Base-by-base conservation (phyloP, 495 filamentous ascomycete genomes). In the Penicillium lagena region DNA sequence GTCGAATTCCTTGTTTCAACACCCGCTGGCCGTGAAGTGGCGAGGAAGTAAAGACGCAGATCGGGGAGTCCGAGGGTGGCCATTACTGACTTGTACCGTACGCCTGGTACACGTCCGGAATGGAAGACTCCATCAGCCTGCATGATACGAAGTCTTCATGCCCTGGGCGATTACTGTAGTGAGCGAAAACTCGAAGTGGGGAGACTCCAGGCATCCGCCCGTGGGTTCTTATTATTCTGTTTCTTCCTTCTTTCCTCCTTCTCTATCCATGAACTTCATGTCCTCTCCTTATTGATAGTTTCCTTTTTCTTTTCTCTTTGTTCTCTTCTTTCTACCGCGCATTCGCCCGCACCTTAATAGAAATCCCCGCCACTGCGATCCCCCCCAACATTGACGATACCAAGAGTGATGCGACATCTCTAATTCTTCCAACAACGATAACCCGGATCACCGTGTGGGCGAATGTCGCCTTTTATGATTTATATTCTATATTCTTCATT, bases 321-420 rank as follows among this genome's bases (percentile, higher is more conserved):
- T 69, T 54, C 63, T 60, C 58, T 66, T 63, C 53, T 52, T 73
- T 62, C 64, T 49, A 49, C 60, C 55, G 65, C 64, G 64, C 67
- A 60, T 70, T 73, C 67, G 71, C 66, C 68, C 65, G 64, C 66
- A 60, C 68, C 59, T 63, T 68, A 66, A 63, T 63, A 64, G 66
- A 59, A 55, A 57, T 56, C 60, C 61, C 50, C 56, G 51, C 29
- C 56, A 54, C 39, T 59, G 58, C 49, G 33, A 58, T 53, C 41
- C 13, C 39, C 34, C 54, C 45, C 62, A 47, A 40, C 1, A 47
- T 46, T 47, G 47, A 43, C 55, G 34, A 37, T 37, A 45, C 46
- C 40, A 33, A 33, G 33, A 37, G 50, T 43, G 39, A 52, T 56
- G 52, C 56, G 52, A 55, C 43, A 46, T 48, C 49, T 56, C 58